Conservation (phyloP, 805 yeast species). For the Candida ascalaphidarum region DNA sequence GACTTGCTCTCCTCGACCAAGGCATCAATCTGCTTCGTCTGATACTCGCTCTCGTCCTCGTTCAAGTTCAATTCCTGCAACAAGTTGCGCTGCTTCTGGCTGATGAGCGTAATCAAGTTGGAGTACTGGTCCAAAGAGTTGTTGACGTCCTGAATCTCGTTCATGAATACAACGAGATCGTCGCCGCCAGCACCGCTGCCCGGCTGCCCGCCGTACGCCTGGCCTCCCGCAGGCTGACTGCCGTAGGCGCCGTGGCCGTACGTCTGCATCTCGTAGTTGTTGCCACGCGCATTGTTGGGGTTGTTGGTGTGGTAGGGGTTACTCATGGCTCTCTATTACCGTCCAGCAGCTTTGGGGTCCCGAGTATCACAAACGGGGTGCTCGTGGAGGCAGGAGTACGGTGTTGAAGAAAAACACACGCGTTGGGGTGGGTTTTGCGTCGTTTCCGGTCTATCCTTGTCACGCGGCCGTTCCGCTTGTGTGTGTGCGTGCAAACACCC, state of each 20-base stretch:
- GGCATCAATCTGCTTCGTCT: slow-evolving; percentile 69
- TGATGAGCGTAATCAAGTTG: slow-evolving; percentile 59
- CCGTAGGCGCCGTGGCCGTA: too few species aligned
- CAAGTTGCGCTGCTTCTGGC: slow-evolving; percentile 60
- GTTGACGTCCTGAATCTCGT: slow-evolving; percentile 53
- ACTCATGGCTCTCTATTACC: too few species aligned
- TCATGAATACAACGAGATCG: slow-evolving; percentile 60
- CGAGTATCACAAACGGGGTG: too few species aligned
- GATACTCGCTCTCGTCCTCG: slow-evolving; percentile 45
- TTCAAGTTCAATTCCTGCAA: slow-evolving; percentile 67
- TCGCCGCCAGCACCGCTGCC: slow-evolving; percentile 23
- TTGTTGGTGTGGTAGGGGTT: too few species aligned
- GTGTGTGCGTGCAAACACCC: too few species aligned
- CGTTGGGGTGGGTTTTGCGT: too few species aligned
- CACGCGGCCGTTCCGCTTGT: too few species aligned
- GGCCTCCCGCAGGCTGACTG: too few species aligned
- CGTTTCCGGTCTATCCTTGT: too few species aligned
- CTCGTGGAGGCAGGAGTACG: too few species aligned
- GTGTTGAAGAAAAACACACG: too few species aligned
- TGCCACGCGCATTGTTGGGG: slow-evolving; percentile 5
- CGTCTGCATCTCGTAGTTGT: slow-evolving; percentile 21
- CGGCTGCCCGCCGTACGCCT: slow-evolving; percentile 14
- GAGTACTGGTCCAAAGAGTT: slow-evolving; percentile 63
- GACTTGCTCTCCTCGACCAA: slow-evolving; percentile 72
- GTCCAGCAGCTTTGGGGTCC: too few species aligned